Percentiles rank a stretch among this genome's conserved stretches.
Evolutionary conservation across 202 grass and related monocot genomes (phyloP).

Genomic region (Sporobolus alterniflorus): DNA sequence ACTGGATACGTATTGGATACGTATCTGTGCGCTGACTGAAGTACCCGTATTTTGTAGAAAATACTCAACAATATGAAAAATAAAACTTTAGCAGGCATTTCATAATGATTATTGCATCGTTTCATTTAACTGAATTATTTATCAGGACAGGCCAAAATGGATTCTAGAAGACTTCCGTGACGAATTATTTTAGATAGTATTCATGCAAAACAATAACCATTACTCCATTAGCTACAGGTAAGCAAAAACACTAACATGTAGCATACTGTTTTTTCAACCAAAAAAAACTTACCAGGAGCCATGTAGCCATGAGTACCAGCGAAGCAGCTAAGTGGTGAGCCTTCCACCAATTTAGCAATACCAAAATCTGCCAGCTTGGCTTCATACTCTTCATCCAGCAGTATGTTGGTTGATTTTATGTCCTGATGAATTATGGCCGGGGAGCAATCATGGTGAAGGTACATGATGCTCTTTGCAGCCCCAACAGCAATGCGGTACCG

Average conservation of each 20-base stretch:
- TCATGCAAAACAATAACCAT: neutral
- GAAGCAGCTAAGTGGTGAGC: slow-evolving; percentile 58
- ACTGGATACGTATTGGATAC: too few relatives aligned
- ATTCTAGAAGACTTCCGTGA: slow-evolving; percentile 3
- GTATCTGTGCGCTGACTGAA: too few relatives aligned
- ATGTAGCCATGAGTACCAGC: slow-evolving; percentile 83
- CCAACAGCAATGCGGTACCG: slow-evolving; percentile 72
- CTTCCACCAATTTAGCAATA: slow-evolving; percentile 72
- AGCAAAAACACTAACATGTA: slow-evolving; percentile 1
- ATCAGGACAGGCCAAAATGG: neutral
- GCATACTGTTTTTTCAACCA: neutral
- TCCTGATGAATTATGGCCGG: slow-evolving; percentile 78
- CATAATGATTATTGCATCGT: neutral
- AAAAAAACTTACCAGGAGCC: slow-evolving; percentile 72
- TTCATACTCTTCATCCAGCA: slow-evolving; percentile 70
- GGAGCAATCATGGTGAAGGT: slow-evolving; percentile 83
- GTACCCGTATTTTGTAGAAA: too few relatives aligned
- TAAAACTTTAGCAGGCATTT: neutral
- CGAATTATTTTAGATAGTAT: slow-evolving; percentile 1
- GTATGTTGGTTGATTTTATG: slow-evolving; percentile 82
- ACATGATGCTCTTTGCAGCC: slow-evolving; percentile 78
- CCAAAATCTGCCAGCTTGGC: slow-evolving; percentile 80
- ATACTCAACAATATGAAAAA: too few relatives aligned
- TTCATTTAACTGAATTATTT: slow-evolving; percentile 7
- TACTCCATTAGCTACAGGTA: neutral